phyloP scores from a whole-genome alignment of 352 stramenopile species.

The Globisporangium irregulare region DNA sequence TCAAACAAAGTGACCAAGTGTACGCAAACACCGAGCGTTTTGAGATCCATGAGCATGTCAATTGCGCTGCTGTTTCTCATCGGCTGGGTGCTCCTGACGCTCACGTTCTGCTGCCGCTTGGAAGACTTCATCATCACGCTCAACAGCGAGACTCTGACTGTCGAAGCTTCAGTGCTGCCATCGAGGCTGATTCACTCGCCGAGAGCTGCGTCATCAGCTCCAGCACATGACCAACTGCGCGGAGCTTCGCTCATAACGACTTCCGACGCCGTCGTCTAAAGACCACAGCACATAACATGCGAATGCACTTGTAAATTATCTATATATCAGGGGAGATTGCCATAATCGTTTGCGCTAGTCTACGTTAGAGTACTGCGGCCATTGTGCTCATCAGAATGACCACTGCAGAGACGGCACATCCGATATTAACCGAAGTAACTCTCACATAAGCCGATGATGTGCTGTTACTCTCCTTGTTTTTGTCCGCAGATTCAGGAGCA shows the following conservation, averaged over 20 bases:
- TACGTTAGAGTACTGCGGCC: not conserved
- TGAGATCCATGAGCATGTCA: constrained; percentile 20
- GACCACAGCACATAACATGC: not conserved
- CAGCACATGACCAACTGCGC: not conserved
- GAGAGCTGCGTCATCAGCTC: not conserved
- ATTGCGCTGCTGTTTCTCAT: constrained; percentile 33
- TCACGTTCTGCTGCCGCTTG: constrained; percentile 53
- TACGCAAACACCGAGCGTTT: not conserved
- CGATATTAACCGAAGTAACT: not conserved
- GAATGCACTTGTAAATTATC: not conserved
- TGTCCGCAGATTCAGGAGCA: constrained; percentile 1
- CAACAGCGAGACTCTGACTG: constrained; percentile 17
- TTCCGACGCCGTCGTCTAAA: not conserved
- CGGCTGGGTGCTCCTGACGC: constrained; percentile 31
- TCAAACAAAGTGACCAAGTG: not conserved
- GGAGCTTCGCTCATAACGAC: not conserved
- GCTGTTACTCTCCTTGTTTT: not conserved
- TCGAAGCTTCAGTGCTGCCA: constrained; percentile 40
- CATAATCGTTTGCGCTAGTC: not conserved
- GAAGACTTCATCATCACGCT: constrained; percentile 47
- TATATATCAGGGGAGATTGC: not conserved
- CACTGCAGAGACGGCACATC: not conserved
- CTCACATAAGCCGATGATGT: not conserved
- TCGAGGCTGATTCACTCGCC: constrained; percentile 20
- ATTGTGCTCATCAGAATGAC: not conserved